phyloP scores from a whole-genome alignment of 2,329 filamentous ascomycete species.

The Hypomyces rosellus region DNA sequence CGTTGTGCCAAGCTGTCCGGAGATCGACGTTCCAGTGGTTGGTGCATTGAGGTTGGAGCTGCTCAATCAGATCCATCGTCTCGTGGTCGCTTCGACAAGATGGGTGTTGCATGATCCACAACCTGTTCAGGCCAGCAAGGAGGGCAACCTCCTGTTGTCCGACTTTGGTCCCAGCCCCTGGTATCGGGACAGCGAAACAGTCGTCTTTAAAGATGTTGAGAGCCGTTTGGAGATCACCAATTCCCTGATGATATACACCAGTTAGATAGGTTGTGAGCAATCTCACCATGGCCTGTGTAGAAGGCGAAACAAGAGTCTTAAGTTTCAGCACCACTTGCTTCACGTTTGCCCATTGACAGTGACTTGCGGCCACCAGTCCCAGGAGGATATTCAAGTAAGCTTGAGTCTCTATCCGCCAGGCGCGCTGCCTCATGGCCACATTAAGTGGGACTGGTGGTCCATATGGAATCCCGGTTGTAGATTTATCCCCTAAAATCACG shows the following conservation, averaged over 20 bases:
- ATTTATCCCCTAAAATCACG: conserved; percentile 26
- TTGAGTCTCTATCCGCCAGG: conserved; percentile 60
- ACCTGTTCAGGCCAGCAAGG: conserved; percentile 59
- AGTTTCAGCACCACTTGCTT: conserved; percentile 51
- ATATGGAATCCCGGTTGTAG: conserved; percentile 30
- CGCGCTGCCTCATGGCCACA: conserved; percentile 50
- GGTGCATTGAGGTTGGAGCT: conserved; percentile 60
- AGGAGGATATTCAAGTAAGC: conserved; percentile 67
- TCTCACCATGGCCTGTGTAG: conserved; percentile 34
- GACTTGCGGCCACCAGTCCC: conserved; percentile 62
- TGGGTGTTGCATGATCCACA: conserved; percentile 66
- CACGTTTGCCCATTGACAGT: conserved; percentile 64
- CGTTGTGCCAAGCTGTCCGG: conserved; percentile 68
- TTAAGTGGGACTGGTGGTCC: conserved; percentile 46
- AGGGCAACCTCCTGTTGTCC: conserved; percentile 59
- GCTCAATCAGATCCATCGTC: conserved; percentile 56
- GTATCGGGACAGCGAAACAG: conserved; percentile 43
- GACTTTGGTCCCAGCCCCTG: conserved; percentile 36
- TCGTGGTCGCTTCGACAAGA: conserved; percentile 50
- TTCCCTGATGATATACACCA: conserved; percentile 71
- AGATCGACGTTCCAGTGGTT: conserved; percentile 69
- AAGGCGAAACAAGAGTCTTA: conserved; percentile 35
- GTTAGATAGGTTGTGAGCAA: conserved; percentile 63
- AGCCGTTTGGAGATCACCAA: conserved; percentile 64
- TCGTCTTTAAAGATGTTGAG: conserved; percentile 58